phyloP scores from a whole-genome alignment of 176 grass and related monocot genomes.

The Lolium perenne region DNA sequence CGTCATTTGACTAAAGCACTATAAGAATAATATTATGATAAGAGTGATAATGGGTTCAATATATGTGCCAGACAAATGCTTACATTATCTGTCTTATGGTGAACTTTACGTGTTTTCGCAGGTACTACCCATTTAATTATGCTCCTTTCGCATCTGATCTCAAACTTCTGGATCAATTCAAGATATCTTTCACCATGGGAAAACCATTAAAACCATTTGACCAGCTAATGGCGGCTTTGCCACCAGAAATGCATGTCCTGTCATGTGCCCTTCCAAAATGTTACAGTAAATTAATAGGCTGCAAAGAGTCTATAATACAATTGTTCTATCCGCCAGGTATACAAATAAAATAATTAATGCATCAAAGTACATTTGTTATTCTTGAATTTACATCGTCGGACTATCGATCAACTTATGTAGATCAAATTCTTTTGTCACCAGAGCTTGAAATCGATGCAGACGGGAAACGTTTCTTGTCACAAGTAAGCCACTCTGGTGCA shows the following conservation, averaged over 20 bases:
- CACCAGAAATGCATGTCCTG: no score
- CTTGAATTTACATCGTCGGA: not conserved
- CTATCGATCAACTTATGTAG: not conserved
- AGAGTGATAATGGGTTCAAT: not conserved
- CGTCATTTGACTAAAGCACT: not conserved
- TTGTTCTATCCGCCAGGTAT: constrained; percentile 36
- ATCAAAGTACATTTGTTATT: constrained; percentile 21
- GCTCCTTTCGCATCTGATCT: constrained; percentile 66
- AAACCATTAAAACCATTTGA: constrained; percentile 58
- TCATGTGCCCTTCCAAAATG: no score
- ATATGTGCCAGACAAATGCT: not conserved
- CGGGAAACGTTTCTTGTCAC: constrained; percentile 54
- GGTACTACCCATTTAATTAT: constrained; percentile 62
- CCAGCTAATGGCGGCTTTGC: no score
- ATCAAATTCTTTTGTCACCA: constrained; percentile 16
- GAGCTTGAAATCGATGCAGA: constrained; percentile 58
- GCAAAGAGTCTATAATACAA: not conserved
- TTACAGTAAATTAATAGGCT: no score
- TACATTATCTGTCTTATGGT: not conserved
- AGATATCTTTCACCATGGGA: constrained; percentile 45
- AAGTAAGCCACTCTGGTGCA: constrained; percentile 41
- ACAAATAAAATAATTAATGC: constrained; percentile 4
- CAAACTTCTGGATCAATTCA: constrained; percentile 43
- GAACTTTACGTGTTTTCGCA: constrained; percentile 4
- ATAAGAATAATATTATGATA: not conserved